Base-by-base conservation (phyloP, 2,329 filamentous ascomycete species). In the Exophiala sp. region DNA sequence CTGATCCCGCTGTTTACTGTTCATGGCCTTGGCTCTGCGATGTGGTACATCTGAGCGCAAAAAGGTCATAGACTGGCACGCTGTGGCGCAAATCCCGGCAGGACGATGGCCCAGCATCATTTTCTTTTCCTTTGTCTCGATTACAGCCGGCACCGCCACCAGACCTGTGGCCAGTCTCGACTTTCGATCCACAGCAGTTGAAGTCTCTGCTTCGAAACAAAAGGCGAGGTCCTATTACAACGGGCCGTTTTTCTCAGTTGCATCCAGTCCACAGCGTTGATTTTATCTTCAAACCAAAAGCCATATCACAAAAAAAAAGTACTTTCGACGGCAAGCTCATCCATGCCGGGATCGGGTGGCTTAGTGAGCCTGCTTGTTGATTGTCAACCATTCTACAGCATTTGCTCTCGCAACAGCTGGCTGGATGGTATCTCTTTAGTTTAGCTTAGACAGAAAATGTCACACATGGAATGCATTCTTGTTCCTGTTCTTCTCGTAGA, bases 41-140 rank as follows among this genome's bases (percentile, higher is more conserved):
- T 70, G 67, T 71, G 68, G 68, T 71, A 68, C 55, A 67, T 70
- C 43, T 58, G 41, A 52, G 21, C 16, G 14, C 22, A 27, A 34
- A 2, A 22, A 19, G 23, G 13, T 43, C 29, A n/a, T 18, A n/a
- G n/a, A 9, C n/a, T 48, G 24, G 14, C 19, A n/a, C 24, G 2
- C 16, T 43, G 30, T 2, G 23, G 10, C 16, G 21, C 32, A 23
- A 34, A 27, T n/a, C 16, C 14, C 2, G 23, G 10, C 19, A 23
- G 14, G 14, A 32, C 1, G 32, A 40, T 13, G 32, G 16, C 19
- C 3, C 19, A 29, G 7, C 46, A 48, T n/a, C 39, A 16, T 43
- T 23, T 43, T 30, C 22, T 24, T 38, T 32, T 27, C 6, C 18
- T 37, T 24, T 27, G 21, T 37, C 18, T n/a, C 23, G 18, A 13